Evolutionary conservation across 2,329 filamentous ascomycete genomes (phyloP).

Genomic region (Ceratocystis huliohia): DNA sequence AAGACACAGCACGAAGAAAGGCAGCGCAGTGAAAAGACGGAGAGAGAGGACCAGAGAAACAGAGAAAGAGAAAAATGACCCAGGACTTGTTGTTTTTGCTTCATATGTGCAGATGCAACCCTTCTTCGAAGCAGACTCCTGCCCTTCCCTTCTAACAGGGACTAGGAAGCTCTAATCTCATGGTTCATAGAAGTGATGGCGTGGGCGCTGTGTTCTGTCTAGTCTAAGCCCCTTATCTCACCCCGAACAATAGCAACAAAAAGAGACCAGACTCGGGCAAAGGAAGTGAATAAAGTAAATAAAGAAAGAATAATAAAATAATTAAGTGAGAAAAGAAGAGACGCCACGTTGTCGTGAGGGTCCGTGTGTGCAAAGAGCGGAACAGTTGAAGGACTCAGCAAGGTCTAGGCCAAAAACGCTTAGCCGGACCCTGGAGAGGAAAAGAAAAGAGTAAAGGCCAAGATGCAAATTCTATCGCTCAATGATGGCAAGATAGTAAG

Average conservation of each 20-base stretch:
- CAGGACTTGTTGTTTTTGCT: background rate
- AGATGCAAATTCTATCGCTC: too few species aligned
- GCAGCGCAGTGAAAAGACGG: too few species aligned
- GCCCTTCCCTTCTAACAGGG: too few species aligned
- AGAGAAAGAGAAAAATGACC: background rate
- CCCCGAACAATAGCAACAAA: background rate
- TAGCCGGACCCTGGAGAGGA: background rate
- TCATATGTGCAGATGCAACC: background rate
- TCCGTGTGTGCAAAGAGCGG: background rate
- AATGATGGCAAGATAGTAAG: too few species aligned
- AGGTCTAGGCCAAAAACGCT: background rate
- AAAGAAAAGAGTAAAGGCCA: background rate
- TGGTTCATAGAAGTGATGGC: background rate
- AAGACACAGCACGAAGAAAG: background rate
- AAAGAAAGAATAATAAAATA: background rate
- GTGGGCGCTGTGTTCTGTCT: background rate
- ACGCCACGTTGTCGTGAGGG: background rate
- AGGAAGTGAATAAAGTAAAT: background rate
- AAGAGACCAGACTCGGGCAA: background rate
- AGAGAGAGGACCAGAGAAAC: background rate
- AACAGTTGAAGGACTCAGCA: background rate
- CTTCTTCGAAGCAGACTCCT: background rate
- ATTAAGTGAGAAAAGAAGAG: background rate
- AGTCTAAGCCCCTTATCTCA: background rate
- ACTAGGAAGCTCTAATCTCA: background rate